phyloP scores from a whole-genome alignment of 257 asterid species.

The Solanum chiquidenum region DNA sequence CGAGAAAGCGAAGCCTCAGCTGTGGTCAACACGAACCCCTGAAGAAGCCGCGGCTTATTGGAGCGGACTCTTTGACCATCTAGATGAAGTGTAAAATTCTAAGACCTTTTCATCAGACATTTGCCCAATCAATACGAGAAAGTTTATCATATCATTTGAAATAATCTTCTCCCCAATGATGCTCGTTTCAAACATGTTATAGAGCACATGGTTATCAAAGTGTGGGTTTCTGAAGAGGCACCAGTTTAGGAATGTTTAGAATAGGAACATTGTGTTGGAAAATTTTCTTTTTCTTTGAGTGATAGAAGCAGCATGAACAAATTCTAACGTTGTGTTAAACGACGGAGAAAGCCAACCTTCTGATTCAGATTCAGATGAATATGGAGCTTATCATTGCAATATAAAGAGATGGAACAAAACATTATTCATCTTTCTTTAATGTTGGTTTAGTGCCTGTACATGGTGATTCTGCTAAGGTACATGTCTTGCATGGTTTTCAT shows the following conservation, averaged over 20 bases:
- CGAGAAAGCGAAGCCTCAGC: conserved; percentile 35
- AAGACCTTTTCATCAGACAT: background rate
- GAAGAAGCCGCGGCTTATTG: conserved; percentile 37
- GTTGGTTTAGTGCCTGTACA: background rate
- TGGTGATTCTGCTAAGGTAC: background rate
- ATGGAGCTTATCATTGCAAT: background rate
- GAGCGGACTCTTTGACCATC: conserved; percentile 31
- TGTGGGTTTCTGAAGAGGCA: background rate
- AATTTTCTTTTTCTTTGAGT: background rate
- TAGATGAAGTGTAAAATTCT: conserved; percentile 12
- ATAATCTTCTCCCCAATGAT: background rate
- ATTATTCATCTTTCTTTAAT: background rate
- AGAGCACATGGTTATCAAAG: background rate
- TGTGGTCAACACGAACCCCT: conserved; percentile 48
- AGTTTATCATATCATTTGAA: background rate
- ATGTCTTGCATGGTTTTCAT: background rate
- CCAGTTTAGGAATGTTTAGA: background rate
- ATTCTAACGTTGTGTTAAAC: background rate
- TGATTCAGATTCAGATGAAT: background rate
- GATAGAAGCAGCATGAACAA: background rate
- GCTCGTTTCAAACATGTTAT: background rate
- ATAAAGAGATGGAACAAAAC: background rate
- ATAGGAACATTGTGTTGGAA: background rate
- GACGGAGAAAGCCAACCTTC: background rate
- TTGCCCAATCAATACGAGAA: background rate